Conservation (phyloP, 768 basidiomycete genomes). For the Dioszegia hungarica region DNA sequence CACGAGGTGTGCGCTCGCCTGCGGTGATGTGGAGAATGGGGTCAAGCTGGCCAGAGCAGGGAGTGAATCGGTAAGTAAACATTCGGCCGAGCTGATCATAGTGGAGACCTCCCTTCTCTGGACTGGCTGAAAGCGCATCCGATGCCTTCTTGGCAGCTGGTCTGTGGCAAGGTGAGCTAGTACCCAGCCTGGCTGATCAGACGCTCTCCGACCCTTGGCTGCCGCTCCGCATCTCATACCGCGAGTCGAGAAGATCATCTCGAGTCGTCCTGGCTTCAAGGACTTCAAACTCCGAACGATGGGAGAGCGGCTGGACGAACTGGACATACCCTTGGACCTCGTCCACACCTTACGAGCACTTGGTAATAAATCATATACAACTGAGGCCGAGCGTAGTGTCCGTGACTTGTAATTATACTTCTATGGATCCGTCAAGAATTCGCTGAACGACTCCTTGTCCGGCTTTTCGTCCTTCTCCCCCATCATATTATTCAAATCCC, state of each 20-base stretch:
- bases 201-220: not conserved
- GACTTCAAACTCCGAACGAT: too few species aligned
- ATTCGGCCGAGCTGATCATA: slow-evolving; percentile 4
- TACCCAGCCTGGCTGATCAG: not conserved
- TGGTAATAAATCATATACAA: too few species aligned
- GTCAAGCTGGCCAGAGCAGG: slow-evolving; percentile 16
- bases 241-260: too few species aligned
- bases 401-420: slow-evolving; percentile 11
- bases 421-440: not conserved
- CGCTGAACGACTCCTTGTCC: not conserved
- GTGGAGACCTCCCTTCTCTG: slow-evolving; percentile 27
- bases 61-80: slow-evolving; percentile 14
- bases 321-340: too few species aligned
- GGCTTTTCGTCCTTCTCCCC: slow-evolving; percentile 12
- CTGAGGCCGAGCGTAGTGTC: slow-evolving; percentile 8
- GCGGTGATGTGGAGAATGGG: slow-evolving; percentile 10
- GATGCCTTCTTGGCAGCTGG: slow-evolving; percentile 20
- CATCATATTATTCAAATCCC: slow-evolving; percentile 32
- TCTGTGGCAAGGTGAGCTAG: slow-evolving; percentile 13
- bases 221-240: not conserved
- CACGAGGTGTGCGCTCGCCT: slow-evolving; percentile 15
- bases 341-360: too few species aligned
- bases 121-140: slow-evolving; percentile 16
- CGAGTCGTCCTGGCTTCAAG: too few species aligned
- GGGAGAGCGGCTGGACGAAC: too few species aligned